Conservation (phyloP, 2,329 filamentous ascomycete genomes). For the Alternaria gaisen region DNA sequence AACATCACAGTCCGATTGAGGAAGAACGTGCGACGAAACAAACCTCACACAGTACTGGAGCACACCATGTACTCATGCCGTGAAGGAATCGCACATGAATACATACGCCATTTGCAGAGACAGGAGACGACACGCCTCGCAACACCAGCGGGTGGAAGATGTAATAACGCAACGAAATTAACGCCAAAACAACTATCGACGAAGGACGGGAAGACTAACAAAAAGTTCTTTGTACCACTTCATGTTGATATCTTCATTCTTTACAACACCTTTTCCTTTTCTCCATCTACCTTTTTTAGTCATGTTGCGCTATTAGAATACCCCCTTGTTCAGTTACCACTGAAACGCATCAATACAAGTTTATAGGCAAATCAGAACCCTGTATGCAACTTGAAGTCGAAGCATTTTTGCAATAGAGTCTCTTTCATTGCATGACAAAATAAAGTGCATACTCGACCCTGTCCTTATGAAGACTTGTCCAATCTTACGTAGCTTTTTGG, state of each 20-base stretch:
- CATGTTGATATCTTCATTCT: constrained; percentile 1
- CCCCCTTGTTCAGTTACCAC: neutral
- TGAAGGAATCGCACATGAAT: neutral
- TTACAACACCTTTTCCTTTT: constrained; percentile 1
- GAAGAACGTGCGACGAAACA: neutral
- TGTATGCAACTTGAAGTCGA: neutral
- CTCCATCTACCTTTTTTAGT: neutral
- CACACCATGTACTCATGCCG: neutral
- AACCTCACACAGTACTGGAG: neutral
- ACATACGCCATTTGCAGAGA: neutral
- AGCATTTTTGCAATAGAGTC: neutral
- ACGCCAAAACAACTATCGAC: constrained; percentile 15
- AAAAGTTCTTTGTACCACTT: constrained; percentile 1
- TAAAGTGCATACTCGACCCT: neutral
- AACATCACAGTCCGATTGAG: neutral
- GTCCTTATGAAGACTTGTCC: neutral
- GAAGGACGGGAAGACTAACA: neutral
- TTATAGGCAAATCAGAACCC: neutral
- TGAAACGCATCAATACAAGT: constrained; percentile 3
- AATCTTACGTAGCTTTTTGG: neutral
- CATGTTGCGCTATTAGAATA: constrained; percentile 3
- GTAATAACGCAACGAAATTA: constrained; percentile 14
- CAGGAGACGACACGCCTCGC: neutral
- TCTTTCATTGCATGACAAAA: neutral
- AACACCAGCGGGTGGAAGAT: neutral